Evolutionary conservation across 768 basidiomycete species (phyloP).

Genomic region (Hydnomerulius pinastri): DNA sequence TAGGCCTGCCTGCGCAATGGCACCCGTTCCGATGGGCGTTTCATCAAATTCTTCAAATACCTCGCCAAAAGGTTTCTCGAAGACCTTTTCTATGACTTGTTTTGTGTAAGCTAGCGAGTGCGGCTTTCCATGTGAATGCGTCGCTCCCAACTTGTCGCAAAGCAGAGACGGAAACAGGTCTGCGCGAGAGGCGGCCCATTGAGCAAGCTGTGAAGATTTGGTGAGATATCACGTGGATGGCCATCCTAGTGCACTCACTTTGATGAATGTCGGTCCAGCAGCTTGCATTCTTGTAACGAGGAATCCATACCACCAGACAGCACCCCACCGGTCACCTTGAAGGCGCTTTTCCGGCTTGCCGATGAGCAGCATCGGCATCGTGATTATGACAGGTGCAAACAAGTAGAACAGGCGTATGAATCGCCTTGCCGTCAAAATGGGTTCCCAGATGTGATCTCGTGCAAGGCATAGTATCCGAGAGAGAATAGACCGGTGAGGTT

Average conservation of each 20-base stretch:
- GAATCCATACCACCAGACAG: slow-evolving; percentile 96
- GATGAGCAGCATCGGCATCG: slow-evolving; percentile 80
- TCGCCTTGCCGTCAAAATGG: slow-evolving; percentile 76
- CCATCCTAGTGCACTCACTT: slow-evolving; percentile 62
- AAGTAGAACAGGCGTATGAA: slow-evolving; percentile 82
- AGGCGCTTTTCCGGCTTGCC: slow-evolving; percentile 55
- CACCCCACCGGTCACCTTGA: slow-evolving; percentile 85
- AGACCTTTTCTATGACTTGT: slow-evolving; percentile 78
- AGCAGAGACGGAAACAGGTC: slow-evolving; percentile 89
- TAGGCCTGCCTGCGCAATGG: slow-evolving; percentile 77
- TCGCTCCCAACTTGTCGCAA: slow-evolving; percentile 78
- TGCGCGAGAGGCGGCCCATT: slow-evolving; percentile 96
- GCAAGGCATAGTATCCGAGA: slow-evolving; percentile 49
- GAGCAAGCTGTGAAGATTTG: slow-evolving; percentile 65
- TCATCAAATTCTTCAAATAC: slow-evolving; percentile 91
- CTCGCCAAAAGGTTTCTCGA: slow-evolving; percentile 78
- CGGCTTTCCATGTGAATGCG: slow-evolving; percentile 86
- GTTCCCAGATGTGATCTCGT: slow-evolving; percentile 73
- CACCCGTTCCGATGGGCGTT: slow-evolving; percentile 92
- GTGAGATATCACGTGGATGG: slow-evolving; percentile 10
- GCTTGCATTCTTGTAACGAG: slow-evolving; percentile 88
- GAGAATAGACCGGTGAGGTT: slow-evolving; percentile 51
- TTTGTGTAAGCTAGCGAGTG: slow-evolving; percentile 84
- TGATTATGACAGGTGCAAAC: slow-evolving; percentile 85
- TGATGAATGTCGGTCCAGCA: slow-evolving; percentile 96